Conservation (phyloP, 108 stramenopile species). For the Bacterosira constricta region DNA sequence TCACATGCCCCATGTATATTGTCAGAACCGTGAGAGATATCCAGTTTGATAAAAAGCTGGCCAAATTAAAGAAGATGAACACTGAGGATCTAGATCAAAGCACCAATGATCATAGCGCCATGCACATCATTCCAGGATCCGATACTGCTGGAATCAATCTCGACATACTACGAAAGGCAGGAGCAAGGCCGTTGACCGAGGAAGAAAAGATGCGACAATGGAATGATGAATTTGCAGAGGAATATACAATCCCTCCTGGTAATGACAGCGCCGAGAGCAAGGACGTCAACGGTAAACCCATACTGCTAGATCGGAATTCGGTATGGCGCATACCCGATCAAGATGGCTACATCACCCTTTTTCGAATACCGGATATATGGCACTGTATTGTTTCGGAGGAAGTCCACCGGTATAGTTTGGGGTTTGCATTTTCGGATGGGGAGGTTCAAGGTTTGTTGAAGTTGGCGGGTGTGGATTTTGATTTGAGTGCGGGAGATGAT, state of each 20-base stretch:
- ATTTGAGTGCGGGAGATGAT: conserved; percentile 8
- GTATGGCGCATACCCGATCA: conserved; percentile 48
- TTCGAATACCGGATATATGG: conserved; percentile 42
- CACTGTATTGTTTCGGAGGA: conserved; percentile 54
- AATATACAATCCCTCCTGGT: conserved; percentile 3
- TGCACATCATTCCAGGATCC: conserved; percentile 53
- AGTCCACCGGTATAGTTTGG: conserved; percentile 53
- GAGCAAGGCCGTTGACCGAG: conserved; percentile 33
- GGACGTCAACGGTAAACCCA: background rate
- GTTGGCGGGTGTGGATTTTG: conserved; percentile 41
- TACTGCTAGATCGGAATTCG: conserved; percentile 30
- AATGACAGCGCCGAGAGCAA: background rate
- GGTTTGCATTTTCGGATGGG: conserved; percentile 52
- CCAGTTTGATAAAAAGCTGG: conserved; percentile 72
- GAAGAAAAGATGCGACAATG: conserved; percentile 37
- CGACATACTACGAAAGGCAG: conserved; percentile 41
- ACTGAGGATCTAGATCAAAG: conserved; percentile 27
- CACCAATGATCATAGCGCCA: conserved; percentile 43
- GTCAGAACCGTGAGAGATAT: conserved; percentile 56
- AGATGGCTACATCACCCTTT: conserved; percentile 47
- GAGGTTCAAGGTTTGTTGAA: conserved; percentile 43
- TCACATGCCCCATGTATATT: too few species aligned
- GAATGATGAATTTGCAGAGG: conserved; percentile 41
- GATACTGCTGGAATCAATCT: conserved; percentile 45
- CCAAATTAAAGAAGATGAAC: conserved; percentile 52